Base-by-base conservation (phyloP, 2,329 filamentous ascomycete genomes). In the Tolypocladium endophyticum region DNA sequence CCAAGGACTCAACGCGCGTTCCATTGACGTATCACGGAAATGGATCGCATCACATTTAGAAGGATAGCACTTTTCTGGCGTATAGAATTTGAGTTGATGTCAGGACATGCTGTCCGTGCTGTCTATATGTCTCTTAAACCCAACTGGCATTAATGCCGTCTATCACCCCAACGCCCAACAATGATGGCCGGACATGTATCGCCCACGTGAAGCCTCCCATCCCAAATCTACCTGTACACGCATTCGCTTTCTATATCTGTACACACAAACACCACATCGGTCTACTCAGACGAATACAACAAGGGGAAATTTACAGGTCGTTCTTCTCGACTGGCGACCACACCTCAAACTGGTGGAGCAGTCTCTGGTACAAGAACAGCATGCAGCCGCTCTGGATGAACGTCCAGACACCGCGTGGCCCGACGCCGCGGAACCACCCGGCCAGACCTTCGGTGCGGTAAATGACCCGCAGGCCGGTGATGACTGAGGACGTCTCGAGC, bases 331-430 rank as follows among this genome's bases (percentile, higher is more conserved):
- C 58, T 2, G 73, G 74, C 61, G 69, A 67, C 70, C 76, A 76
- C 47, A 73, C 65, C 60, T 92, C 88, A 65, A 97, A 81, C 74
- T 87, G 85, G 68, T 88, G 87, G 70, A 97, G 76, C 59, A 97
- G 79, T 61, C 87, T 88, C 76, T 97, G 93, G 73, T 97, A 97
- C 72, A 97, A 79, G 67, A 97, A 92, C 71, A 97, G 79, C 93
- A 97, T 97, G 65, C 91, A 96, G 50, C 92, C 90, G 69, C 90
- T 96, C 77, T 99, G 94, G 60, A 97, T 90, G 69, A 93, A 96
- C 28, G 94, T 99, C 94, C 94, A 99, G 18, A 97, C 90, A 60
- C 88, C 88, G 58, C 94, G 85, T 1, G 94, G 94, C 0, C 93
- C 93, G 1, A 99, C 93, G 33, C 94, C 94, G 60, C 94, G 85